Conservation (phyloP, 805 yeast species). For the Torulaspora gathmanii region DNA sequence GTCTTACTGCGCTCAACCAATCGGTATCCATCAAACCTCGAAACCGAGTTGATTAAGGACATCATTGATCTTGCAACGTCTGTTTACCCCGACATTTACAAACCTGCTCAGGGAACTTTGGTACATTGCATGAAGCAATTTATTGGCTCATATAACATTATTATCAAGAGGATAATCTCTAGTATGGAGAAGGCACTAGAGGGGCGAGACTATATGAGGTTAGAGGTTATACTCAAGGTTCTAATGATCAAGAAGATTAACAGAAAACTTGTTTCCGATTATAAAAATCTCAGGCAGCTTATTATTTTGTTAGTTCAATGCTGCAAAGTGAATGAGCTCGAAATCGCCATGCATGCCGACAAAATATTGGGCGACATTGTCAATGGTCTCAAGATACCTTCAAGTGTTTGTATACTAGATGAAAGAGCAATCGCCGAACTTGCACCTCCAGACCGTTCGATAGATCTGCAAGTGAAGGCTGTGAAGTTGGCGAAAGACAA, state of each 20-base stretch:
- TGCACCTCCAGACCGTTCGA: constrained; percentile 56
- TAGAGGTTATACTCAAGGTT: constrained; percentile 60
- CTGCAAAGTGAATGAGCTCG: constrained; percentile 49
- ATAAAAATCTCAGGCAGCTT: constrained; percentile 45
- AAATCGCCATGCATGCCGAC: constrained; percentile 52
- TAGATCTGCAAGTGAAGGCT: constrained; percentile 54
- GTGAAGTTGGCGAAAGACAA: constrained; percentile 58
- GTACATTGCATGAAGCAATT: constrained; percentile 66
- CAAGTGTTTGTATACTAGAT: constrained; percentile 51
- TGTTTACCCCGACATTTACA: constrained; percentile 61
- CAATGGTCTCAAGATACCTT: constrained; percentile 45
- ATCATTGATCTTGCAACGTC: constrained; percentile 62
- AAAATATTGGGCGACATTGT: constrained; percentile 44
- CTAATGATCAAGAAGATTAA: constrained; percentile 56
- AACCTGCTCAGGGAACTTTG: constrained; percentile 63
- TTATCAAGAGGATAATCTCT: constrained; percentile 42
- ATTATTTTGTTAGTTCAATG: constrained; percentile 51
- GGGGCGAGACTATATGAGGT: constrained; percentile 46
- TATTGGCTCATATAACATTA: constrained; percentile 56
- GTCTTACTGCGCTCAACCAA: constrained; percentile 66
- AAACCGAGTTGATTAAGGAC: constrained; percentile 58
- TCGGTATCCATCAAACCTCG: constrained; percentile 63
- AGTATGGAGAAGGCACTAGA: constrained; percentile 48
- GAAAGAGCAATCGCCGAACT: constrained; percentile 39
- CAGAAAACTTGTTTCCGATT: constrained; percentile 54